Evolutionary conservation across 2,329 filamentous ascomycete species (phyloP), one percentile per base, ranked within the genome.

Genomic region (Arthrobotrys pseudoclavata): DNA sequence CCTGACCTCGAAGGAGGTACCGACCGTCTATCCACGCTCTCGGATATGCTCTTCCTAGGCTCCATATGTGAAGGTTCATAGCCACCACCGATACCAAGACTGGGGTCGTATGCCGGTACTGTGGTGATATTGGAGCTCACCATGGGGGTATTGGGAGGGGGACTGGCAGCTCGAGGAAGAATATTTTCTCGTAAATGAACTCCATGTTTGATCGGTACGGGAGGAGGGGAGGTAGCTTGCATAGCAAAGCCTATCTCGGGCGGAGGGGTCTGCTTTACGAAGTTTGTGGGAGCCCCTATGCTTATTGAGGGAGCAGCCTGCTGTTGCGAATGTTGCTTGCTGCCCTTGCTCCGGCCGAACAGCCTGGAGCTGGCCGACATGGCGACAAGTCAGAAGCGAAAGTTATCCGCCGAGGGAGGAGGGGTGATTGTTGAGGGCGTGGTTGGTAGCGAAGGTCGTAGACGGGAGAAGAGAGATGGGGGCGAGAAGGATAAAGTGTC

Each of bases 91-190:
- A 63, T 34, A 29, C 60, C 67, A n/a, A 45, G 31, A 71, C 40
- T 53, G 12, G 53, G 45, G 50, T 77, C 74, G 53, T 77, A 77
- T 4, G 72, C 72, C 10, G 74, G 74, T 15, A 77, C 37, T 10
- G 53, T 71, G 37, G 74, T 77, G 52, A 77, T 77, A 26, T 77
- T 77, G n/a, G 74, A 77, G 67, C 74, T 77, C 22, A 77, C 74
- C 24, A 77, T n/a, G 34, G 74, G 67, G 15, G 74, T 40, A 48
- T 77, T 69, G 15, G 57, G 31, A 15, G 67, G 67, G 45, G 74
- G 74, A 61, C 74, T 77, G 29, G 74, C 53, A n/a, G 67, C 34
- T 15, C 74, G 24, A 31, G 50, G 57, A 31, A 71, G 61, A 10
- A 61, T 77, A 24, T 53, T 77, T 2, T 60, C 68, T 40, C 57